A percentile compares a stretch with the other conserved stretches of the same genome.
phyloP scores from a whole-genome alignment of 2,329 filamentous ascomycete species.

The Aspergillus sp. region DNA sequence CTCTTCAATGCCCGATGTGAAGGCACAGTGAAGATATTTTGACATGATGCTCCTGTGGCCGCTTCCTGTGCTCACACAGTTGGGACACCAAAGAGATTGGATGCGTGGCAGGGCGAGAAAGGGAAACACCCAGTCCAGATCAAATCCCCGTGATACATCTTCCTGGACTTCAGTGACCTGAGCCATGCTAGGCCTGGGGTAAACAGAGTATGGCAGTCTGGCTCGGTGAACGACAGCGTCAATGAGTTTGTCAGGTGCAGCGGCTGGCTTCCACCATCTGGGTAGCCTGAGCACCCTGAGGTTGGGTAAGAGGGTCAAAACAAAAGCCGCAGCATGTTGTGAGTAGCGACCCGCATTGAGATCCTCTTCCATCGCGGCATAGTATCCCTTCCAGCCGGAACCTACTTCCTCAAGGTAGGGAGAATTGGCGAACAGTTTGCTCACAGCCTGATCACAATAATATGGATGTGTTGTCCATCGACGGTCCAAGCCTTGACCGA shows the following conservation, averaged over 20 bases:
- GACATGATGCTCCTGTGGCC: slow-evolving; percentile 2
- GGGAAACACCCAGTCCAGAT: slow-evolving; percentile 9
- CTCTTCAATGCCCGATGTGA: slow-evolving; percentile 7
- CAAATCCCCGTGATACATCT: slow-evolving; percentile 4
- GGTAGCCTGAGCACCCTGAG: slow-evolving; percentile 11
- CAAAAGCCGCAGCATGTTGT: slow-evolving; percentile 16
- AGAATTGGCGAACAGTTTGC: slow-evolving; percentile 13
- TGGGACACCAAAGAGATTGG: slow-evolving; percentile 7
- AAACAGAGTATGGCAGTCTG: slow-evolving; percentile 4
- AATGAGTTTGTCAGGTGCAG: slow-evolving; percentile 12
- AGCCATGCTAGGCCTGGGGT: slow-evolving; percentile 10
- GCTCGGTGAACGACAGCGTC: slow-evolving; percentile 11
- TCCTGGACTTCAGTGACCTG: slow-evolving; percentile 9
- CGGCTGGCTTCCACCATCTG: slow-evolving; percentile 4
- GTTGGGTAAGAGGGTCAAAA: slow-evolving; percentile 17
- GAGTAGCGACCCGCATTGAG: slow-evolving; percentile 12
- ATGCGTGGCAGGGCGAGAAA: slow-evolving; percentile 14
- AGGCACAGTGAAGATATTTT: neutral
- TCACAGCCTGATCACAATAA: slow-evolving; percentile 8
- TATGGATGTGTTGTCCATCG: slow-evolving; percentile 7
- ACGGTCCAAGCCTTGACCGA: neutral
- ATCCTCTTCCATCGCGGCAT: slow-evolving; percentile 13
- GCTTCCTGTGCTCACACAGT: slow-evolving; percentile 4
- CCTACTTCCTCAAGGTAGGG: slow-evolving; percentile 13
- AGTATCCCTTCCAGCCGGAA: slow-evolving; percentile 19